Evolutionary conservation across 2,329 filamentous ascomycete species (phyloP).

Genomic region (Fulvia fulva): DNA sequence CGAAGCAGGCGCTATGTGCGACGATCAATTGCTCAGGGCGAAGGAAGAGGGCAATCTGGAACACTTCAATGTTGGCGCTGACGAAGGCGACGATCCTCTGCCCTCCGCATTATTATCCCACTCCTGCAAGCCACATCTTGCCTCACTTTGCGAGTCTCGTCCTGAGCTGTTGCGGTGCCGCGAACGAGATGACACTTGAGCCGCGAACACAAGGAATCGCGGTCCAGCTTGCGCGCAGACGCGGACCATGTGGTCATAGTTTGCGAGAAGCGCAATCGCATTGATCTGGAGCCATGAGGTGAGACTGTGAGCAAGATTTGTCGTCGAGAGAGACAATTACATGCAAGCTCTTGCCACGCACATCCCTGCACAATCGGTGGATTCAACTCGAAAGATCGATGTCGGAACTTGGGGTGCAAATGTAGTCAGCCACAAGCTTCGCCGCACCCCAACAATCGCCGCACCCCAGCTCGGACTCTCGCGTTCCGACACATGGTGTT

Average conservation of each 20-base stretch:
- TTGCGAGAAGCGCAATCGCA: no score
- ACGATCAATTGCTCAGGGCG: constrained; percentile 4
- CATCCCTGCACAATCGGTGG: no score
- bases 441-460: no score
- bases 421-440: no score
- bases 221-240: not conserved
- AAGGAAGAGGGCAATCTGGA: not conserved
- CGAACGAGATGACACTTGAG: not conserved
- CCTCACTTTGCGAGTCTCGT: not conserved
- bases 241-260: not conserved
- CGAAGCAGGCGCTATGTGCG: constrained; percentile 8
- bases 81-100: not conserved
- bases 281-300: no score
- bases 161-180: not conserved
- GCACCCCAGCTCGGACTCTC: no score
- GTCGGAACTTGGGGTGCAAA: no score
- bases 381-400: no score
- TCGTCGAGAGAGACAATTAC: no score
- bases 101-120: not conserved
- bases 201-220: not conserved
- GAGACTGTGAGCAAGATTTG: no score
- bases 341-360: no score
- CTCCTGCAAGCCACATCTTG: not conserved
- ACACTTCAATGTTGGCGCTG: not conserved
- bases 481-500: no score